phyloP scores from a whole-genome alignment of 768 basidiomycete species.

The Suillus subalutaceus region DNA sequence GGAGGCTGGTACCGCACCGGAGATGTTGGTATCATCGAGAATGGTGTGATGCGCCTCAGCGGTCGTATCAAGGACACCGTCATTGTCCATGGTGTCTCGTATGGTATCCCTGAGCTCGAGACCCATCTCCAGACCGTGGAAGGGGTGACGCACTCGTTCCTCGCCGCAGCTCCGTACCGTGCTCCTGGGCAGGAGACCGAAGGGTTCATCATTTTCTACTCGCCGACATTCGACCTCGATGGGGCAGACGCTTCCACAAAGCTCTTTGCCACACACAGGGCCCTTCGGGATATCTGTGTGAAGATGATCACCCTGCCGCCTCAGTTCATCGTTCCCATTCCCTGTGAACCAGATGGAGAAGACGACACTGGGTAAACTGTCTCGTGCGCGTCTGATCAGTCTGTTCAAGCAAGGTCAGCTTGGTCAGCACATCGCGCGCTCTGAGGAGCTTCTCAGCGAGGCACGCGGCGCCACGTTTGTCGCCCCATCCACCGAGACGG shows the following conservation, averaged over 20 bases:
- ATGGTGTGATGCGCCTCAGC: conserved; percentile 37
- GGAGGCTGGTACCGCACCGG: conserved; percentile 65
- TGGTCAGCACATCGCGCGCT: conserved; percentile 29
- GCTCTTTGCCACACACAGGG: conserved; percentile 30
- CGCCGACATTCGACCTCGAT: conserved; percentile 26
- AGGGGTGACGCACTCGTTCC: conserved; percentile 34
- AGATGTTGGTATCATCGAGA: conserved; percentile 46
- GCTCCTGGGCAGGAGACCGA: conserved; percentile 40
- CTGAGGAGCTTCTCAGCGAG: conserved; percentile 27
- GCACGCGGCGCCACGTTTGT: conserved; percentile 28
- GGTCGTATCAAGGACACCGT: conserved; percentile 43
- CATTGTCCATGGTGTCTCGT: conserved; percentile 43
- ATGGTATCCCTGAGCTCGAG: conserved; percentile 39
- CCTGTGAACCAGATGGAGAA: conserved; percentile 40
- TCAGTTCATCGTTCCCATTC: conserved; percentile 41
- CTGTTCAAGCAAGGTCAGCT: conserved; percentile 40
- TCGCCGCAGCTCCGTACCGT: conserved; percentile 40
- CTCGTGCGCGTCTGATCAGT: conserved; percentile 37
- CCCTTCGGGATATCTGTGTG: conserved; percentile 33
- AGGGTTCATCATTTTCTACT: conserved; percentile 44
- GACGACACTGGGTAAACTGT: conserved; percentile 48
- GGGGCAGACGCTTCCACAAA: conserved; percentile 26
- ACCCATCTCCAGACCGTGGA: conserved; percentile 40
- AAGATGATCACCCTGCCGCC: conserved; percentile 39
- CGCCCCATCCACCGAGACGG: conserved; percentile 25